These are phyloP conservation scores for Russula abietina DNA, from an alignment of 768 basidiomycete species.

Conservation along the genomic window DNA sequence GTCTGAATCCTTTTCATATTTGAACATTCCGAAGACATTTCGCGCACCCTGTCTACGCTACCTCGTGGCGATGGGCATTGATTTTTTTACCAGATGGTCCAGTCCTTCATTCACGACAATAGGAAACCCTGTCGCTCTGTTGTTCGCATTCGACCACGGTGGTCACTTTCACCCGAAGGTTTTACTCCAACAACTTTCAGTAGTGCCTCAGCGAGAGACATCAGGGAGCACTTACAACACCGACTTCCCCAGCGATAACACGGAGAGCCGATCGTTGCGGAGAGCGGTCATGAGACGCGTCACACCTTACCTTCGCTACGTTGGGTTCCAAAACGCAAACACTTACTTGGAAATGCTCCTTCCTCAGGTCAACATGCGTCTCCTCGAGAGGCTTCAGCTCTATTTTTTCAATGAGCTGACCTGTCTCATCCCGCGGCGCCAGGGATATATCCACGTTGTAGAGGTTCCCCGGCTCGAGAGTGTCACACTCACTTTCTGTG, in stretches of 20 bases:
- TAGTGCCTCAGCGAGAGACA: background rate
- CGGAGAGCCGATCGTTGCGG: background rate
- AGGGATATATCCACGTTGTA: background rate
- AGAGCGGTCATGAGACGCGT: background rate
- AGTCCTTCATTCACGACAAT: background rate
- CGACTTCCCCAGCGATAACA: background rate
- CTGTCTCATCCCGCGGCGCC: background rate
- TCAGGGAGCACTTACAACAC: no score
- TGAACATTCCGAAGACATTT: background rate
- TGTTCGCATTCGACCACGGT: background rate
- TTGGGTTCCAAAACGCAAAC: background rate
- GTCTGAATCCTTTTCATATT: no score
- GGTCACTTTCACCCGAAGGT: background rate
- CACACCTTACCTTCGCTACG: background rate
- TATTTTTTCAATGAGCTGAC: background rate
- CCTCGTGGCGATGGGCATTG: background rate
- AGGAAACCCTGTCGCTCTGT: background rate
- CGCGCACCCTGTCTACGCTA: background rate
- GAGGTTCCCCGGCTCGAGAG: background rate
- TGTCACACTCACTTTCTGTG: background rate
- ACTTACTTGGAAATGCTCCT: conserved; percentile 1
- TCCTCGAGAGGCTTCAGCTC: background rate
- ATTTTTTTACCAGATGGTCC: no score
- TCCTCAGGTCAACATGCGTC: background rate
- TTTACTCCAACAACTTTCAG: background rate